Evolutionary conservation across 1,139 yeast species (phyloP), one percentile per base, ranked within the genome.

Genomic region (Magnusiomyces fungicola): DNA sequence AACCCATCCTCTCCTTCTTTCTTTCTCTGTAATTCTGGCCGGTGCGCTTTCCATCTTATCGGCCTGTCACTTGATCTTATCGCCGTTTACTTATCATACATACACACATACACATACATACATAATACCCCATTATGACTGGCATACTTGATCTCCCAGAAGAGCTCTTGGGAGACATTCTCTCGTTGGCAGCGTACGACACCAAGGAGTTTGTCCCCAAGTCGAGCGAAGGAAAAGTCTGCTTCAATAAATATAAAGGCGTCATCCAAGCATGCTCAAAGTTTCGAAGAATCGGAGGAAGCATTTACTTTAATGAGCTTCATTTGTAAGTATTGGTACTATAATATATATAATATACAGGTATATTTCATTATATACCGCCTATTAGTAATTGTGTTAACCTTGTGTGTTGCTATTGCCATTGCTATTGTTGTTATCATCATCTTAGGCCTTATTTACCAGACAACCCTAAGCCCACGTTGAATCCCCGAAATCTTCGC

Each of bases 261-360:
- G 30, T 30, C 10, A 14, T 41, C 25, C 44, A 41, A 12, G 19
- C 44, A 3, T 41, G 44, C 27, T 29, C 18, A 21, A 41, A 29
- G 37, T 19, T 41, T 10, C 14, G 44, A 18, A 24, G 44, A 18
- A 41, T 41, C 12, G 44, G 44, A 3, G 44, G 37, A 10, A 14
- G 21, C 9, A 21, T 41, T 29, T 41, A 41, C 34, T 41, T 36
- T 36, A 41, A 41, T 6, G 27, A 30, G 21, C n/a, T 41, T 9
- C 14, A 41, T 41, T n/a, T 41, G 44, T 41, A 41, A 18, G 44
- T 41, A 9, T n/a, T n/a, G n/a, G n/a, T n/a, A n/a, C n/a, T n/a
- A n/a, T n/a, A n/a, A n/a, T n/a, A n/a, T n/a, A n/a, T n/a, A n/a
- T n/a, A n/a, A n/a, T n/a, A n/a, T n/a, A n/a, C n/a, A n/a, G n/a